Base-by-base conservation (phyloP, 768 basidiomycete species). In the Lactifluus echinatus region DNA sequence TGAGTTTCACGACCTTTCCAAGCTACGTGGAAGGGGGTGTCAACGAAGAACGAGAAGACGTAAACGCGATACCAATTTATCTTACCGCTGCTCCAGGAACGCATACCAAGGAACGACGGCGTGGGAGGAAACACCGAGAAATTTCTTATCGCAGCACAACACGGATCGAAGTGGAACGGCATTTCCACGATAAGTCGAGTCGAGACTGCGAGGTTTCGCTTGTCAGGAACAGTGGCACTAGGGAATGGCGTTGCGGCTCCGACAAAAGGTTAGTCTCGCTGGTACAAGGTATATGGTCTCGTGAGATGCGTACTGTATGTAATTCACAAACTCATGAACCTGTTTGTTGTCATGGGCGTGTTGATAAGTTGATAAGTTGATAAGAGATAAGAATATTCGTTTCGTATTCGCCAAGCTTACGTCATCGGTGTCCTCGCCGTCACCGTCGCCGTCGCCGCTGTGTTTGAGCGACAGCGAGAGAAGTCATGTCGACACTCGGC, bases 401-500 rank as follows among this genome's bases (percentile, higher is more conserved):
- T n/a, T n/a, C n/a, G n/a, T n/a, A n/a, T n/a, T n/a, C n/a, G n/a
- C n/a, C n/a, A n/a, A n/a, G n/a, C n/a, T n/a, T n/a, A n/a, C n/a
- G n/a, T n/a, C n/a, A n/a, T n/a, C n/a, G n/a, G n/a, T n/a, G n/a
- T n/a, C n/a, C n/a, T n/a, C n/a, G n/a, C n/a, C n/a, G n/a, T n/a
- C n/a, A n/a, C 12, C 1, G 4, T 28, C 10, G 15, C 39, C 17
- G n/a, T 39, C 15, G 44, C 44, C n/a, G n/a, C n/a, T n/a, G n/a
- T n/a, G n/a, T n/a, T n/a, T n/a, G n/a, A n/a, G n/a, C n/a, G n/a
- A n/a, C n/a, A n/a, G n/a, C n/a, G n/a, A n/a, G n/a, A 54, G n/a
- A 10, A 26, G 24, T 19, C 14, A 31, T 54, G 52, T 65, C 66
- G 28, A 68, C 69, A 12, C 70, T 77, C 5, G 77, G 76, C 24